Conservation (phyloP, 768 basidiomycete genomes). For the Baorangia bicolor region DNA sequence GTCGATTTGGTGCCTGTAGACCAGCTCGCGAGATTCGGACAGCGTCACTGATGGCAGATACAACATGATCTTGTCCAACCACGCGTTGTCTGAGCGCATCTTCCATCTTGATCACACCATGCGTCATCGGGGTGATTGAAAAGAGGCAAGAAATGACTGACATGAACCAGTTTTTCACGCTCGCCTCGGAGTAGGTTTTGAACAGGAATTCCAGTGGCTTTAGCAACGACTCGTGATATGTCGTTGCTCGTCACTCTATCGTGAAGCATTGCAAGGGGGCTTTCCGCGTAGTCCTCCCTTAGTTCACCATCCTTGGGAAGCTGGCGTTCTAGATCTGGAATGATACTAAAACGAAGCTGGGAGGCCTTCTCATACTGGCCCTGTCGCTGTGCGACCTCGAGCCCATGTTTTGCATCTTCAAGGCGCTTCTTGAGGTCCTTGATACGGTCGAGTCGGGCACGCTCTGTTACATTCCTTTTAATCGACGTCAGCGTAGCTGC, state of each 20-base stretch:
- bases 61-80: slow-evolving; percentile 90
- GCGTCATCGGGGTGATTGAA: neutral
- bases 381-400: slow-evolving; percentile 86
- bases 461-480: slow-evolving; percentile 43
- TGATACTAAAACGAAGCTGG: slow-evolving; percentile 78
- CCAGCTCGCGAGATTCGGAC: slow-evolving; percentile 93
- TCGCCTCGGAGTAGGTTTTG: slow-evolving; percentile 88
- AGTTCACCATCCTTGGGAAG: slow-evolving; percentile 54
- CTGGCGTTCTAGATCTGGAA: slow-evolving; percentile 75
- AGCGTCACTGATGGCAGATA: slow-evolving; percentile 82
- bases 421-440: slow-evolving; percentile 73
- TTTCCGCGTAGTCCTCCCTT: slow-evolving; percentile 41
- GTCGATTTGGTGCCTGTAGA: slow-evolving; percentile 82
- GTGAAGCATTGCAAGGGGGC: slow-evolving; percentile 66
- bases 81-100: slow-evolving; percentile 69
- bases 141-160: slow-evolving; percentile 36
- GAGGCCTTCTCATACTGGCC: slow-evolving; percentile 86
- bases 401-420: slow-evolving; percentile 80
- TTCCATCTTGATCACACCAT: slow-evolving; percentile 68
- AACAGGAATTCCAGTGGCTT: slow-evolving; percentile 88
- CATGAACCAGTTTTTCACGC: slow-evolving; percentile 84
- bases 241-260: slow-evolving; percentile 88
- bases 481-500: neutral
- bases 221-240: slow-evolving; percentile 85
- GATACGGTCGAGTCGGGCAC: slow-evolving; percentile 62